phyloP scores from a whole-genome alignment of 805 yeast genomes.

The Vanderwaltozyma polyspora region DNA sequence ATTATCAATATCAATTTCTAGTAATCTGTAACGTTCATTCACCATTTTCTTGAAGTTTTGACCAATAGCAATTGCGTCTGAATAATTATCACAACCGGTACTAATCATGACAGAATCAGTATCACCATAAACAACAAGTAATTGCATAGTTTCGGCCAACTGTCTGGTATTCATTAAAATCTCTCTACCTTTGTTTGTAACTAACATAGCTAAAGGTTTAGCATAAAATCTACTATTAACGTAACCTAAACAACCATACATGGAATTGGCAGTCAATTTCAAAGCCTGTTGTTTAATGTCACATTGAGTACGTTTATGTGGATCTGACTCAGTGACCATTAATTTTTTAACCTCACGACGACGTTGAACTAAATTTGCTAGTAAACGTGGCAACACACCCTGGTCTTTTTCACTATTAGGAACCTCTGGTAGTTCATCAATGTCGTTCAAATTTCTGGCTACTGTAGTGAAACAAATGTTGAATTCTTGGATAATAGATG shows the following conservation, averaged over 20 bases:
- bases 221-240: slow-evolving; percentile 90
- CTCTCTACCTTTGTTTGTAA: slow-evolving; percentile 91
- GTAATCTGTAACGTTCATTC: slow-evolving; percentile 73
- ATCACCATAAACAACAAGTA: slow-evolving; percentile 92
- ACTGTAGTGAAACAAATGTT: slow-evolving; percentile 97
- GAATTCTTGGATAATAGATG: slow-evolving; percentile 92
- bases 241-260: slow-evolving; percentile 97
- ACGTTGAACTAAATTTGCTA: slow-evolving; percentile 75
- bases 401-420: slow-evolving; percentile 49
- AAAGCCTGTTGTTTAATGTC: slow-evolving; percentile 94
- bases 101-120: slow-evolving; percentile 99
- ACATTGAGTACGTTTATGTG: slow-evolving; percentile 65
- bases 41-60: slow-evolving; percentile 74
- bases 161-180: slow-evolving; percentile 87
- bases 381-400: slow-evolving; percentile 80
- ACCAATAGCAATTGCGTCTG: slow-evolving; percentile 75
- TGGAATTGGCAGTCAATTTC: slow-evolving; percentile 95
- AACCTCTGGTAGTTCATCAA: slow-evolving; percentile 54
- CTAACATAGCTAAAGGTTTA: slow-evolving; percentile 88
- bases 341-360: slow-evolving; percentile 87
- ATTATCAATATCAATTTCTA: slow-evolving; percentile 93
- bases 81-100: slow-evolving; percentile 58
- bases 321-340: slow-evolving; percentile 61
- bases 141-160: slow-evolving; percentile 72
- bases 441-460: slow-evolving; percentile 45